Percentiles rank a stretch among this genome's conserved stretches.
These are phyloP conservation scores for Myriangium duriaei DNA, from an alignment of 2,329 filamentous ascomycete species.

Conservation along the genomic window DNA sequence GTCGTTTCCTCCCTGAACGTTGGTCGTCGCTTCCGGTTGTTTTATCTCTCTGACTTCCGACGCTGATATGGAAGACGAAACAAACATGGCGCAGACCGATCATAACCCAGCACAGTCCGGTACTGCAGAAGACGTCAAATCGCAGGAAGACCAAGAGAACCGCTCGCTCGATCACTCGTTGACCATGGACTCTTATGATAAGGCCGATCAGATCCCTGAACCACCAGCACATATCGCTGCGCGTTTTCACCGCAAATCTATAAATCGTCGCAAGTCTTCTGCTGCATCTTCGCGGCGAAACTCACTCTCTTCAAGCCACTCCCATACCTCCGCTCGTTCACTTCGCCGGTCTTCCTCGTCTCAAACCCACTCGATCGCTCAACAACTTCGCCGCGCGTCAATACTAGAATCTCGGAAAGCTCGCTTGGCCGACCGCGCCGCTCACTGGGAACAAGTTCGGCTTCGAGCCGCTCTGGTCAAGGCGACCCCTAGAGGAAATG, in stretches of 20 bases:
- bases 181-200: too few relatives aligned
- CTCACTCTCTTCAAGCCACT: constrained; percentile 65
- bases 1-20: background rate
- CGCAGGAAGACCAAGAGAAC: too few relatives aligned
- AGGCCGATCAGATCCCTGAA: constrained; percentile 42
- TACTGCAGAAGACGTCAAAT: too few relatives aligned
- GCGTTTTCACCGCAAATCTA: constrained; percentile 57
- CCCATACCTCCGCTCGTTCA: constrained; percentile 52
- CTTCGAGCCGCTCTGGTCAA: constrained; percentile 63
- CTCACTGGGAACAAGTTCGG: constrained; percentile 73
- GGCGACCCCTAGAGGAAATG: constrained; percentile 46
- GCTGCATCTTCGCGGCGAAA: constrained; percentile 69
- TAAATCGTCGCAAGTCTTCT: constrained; percentile 57
- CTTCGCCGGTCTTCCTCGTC: constrained; percentile 37
- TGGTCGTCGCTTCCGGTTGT: too few relatives aligned
- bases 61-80: background rate
- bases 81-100: too few relatives aligned
- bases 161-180: too few relatives aligned
- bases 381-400: constrained; percentile 65
- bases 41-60: too few relatives aligned
- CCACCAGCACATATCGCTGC: constrained; percentile 67
- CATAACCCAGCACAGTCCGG: too few relatives aligned
- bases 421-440: constrained; percentile 64
- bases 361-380: constrained; percentile 66
- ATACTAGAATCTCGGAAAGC: constrained; percentile 73